Evolutionary conservation across 2,329 filamentous ascomycete species (phyloP).

Genomic region (Penicillium sp.): DNA sequence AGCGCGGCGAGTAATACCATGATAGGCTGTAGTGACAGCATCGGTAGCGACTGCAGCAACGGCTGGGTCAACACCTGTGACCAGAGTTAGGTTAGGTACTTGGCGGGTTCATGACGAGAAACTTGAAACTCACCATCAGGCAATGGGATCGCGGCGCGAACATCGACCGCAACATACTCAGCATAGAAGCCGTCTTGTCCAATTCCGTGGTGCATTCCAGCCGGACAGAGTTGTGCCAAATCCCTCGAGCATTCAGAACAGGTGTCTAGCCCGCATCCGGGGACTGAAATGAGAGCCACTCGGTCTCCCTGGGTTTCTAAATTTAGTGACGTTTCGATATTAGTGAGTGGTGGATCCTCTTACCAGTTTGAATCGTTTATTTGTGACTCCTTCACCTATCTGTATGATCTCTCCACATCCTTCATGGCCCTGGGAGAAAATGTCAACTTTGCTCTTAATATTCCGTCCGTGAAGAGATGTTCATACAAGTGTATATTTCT

Average conservation of each 20-base stretch:
- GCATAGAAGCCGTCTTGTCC: too few relatives aligned
- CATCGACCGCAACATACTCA: too few relatives aligned
- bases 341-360: too few relatives aligned
- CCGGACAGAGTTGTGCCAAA: slow-evolving; percentile 14
- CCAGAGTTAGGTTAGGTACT: too few relatives aligned
- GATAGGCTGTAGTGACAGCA: too few relatives aligned
- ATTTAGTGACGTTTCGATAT: neutral
- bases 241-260: slow-evolving; percentile 45
- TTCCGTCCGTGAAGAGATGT: neutral
- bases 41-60: too few relatives aligned
- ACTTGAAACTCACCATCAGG: too few relatives aligned
- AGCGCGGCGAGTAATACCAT: too few relatives aligned
- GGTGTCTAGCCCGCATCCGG: slow-evolving; percentile 27
- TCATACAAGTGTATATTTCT: neutral
- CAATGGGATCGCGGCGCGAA: too few relatives aligned
- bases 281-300: neutral
- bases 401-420: neutral
- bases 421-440: neutral
- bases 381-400: neutral
- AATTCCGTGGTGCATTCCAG: too few relatives aligned
- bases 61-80: too few relatives aligned
- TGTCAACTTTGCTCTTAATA: neutral
- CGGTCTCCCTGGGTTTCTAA: neutral
- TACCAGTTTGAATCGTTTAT: neutral
- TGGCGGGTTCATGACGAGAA: too few relatives aligned